Base-by-base conservation (phyloP, 768 basidiomycete genomes). In the Leccinum sublutescens region DNA sequence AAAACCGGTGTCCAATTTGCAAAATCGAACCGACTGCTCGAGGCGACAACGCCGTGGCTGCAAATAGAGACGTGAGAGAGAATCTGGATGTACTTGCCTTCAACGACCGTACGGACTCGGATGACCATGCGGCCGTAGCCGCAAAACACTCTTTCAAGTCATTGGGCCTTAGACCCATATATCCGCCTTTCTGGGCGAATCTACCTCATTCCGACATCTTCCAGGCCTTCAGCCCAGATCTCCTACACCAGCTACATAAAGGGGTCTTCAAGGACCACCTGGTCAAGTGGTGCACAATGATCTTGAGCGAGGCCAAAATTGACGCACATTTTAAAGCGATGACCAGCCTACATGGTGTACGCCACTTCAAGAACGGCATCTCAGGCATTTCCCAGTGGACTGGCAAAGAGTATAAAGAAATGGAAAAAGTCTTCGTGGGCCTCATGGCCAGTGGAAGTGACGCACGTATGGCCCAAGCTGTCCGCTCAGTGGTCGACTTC, bases 161-260 rank as follows among this genome's bases (percentile, higher is more conserved):
- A 0, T 36, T 64, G 3, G 58, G 63, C 9, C 40, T 72, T 0
- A 34, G 64, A 8, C 21, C 62, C 1, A 54, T 71, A 0, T 52
- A 67, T 19, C 6, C 53, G 9, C 60, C 53, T 38, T 65, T 65
- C 55, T 66, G 61, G 63, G 47, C 27, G 4, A 23, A n/a, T 23
- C 21, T 47, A 9, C 61, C 58, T 0, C n/a, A 36, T 7, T 27
- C 51, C 34, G 54, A 67, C 23, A 67, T 83, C 40, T 78, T 76
- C 59, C 0, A 21, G 0, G 68, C 55, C 8, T 58, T 82, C 21
- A 77, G 75, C 0, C 74, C 76, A 10, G 69, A 80, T 66, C 36
- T 80, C 9, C 73, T 82, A 4, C 81, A 84, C 58, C 79, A 82
- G 62, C 63, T 82, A 0, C 74, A 80, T 63, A 78, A 82, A 59